phyloP scores from a whole-genome alignment of 1,139 yeast species.

The Pichia sp. region DNA sequence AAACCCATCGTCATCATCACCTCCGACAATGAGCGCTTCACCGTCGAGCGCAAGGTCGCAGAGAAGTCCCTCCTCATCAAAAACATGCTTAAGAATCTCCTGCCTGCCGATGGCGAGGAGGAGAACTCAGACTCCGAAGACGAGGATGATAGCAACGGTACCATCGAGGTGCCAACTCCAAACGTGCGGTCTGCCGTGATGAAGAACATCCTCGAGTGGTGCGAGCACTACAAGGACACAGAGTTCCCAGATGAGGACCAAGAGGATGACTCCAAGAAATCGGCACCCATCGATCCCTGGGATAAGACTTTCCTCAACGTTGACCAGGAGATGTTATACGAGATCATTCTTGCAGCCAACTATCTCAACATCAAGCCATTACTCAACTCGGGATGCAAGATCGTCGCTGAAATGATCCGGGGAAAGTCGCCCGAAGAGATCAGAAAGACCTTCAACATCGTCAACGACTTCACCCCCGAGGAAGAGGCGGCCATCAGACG shows the following conservation, averaged over 20 bases:
- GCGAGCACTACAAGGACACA: constrained; percentile 91
- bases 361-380: constrained; percentile 90
- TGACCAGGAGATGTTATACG: constrained; percentile 98
- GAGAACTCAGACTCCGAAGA: constrained; percentile 36
- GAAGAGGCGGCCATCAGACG: constrained; percentile 97
- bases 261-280: constrained; percentile 68
- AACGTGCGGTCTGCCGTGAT: constrained; percentile 83
- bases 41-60: constrained; percentile 78
- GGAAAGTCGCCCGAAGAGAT: constrained; percentile 96
- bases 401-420: constrained; percentile 97
- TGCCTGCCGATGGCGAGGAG: constrained; percentile 52
- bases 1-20: constrained; percentile 54
- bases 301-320: constrained; percentile 93
- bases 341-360: constrained; percentile 92
- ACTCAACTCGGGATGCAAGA: constrained; percentile 92
- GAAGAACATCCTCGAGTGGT: constrained; percentile 92
- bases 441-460: constrained; percentile 93
- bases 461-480: constrained; percentile 94
- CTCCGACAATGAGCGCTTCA: constrained; percentile 66
- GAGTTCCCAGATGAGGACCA: constrained; percentile 72
- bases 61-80: constrained; percentile 84
- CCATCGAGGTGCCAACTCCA: constrained; percentile 84
- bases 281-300: constrained; percentile 91
- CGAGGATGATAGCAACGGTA: too few relatives aligned
- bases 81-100: constrained; percentile 81